Evolutionary conservation across 2,329 filamentous ascomycete species (phyloP).

Genomic region (Ascochyta koolunga): DNA sequence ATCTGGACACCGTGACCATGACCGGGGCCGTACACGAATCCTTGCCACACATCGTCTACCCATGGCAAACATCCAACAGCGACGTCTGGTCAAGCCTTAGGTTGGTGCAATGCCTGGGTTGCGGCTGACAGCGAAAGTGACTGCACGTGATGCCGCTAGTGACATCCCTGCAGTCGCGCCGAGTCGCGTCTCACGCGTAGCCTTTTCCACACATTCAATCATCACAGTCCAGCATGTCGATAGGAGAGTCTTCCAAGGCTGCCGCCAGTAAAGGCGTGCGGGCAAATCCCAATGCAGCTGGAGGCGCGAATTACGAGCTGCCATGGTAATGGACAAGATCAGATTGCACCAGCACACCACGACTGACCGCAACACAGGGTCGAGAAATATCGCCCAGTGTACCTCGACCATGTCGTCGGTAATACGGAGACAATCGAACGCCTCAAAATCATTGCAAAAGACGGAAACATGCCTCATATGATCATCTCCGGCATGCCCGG

Average conservation of each 20-base stretch:
- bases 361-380: slow-evolving; percentile 67
- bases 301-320: slow-evolving; percentile 69
- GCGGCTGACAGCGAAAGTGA: neutral
- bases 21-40: too few species aligned
- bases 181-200: slow-evolving; percentile 36
- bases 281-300: slow-evolving; percentile 47
- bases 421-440: slow-evolving; percentile 98
- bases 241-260: slow-evolving; percentile 57
- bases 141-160: slow-evolving; percentile 24
- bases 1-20: neutral
- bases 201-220: slow-evolving; percentile 20
- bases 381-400: slow-evolving; percentile 94
- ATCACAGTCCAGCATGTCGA: slow-evolving; percentile 48
- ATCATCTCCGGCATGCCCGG: slow-evolving; percentile 99
- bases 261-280: slow-evolving; percentile 53
- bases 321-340: slow-evolving; percentile 66
- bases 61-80: neutral
- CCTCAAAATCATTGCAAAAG: slow-evolving; percentile 96
- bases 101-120: too few species aligned
- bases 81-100: neutral
- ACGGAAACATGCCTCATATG: slow-evolving; percentile 98
- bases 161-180: slow-evolving; percentile 23
- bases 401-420: slow-evolving; percentile 95
- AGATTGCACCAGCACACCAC: neutral
- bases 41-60: neutral